These are phyloP conservation scores for Arabidopsis suecica DNA, from an alignment of 345 rosid genomes.

Conservation along the genomic window DNA sequence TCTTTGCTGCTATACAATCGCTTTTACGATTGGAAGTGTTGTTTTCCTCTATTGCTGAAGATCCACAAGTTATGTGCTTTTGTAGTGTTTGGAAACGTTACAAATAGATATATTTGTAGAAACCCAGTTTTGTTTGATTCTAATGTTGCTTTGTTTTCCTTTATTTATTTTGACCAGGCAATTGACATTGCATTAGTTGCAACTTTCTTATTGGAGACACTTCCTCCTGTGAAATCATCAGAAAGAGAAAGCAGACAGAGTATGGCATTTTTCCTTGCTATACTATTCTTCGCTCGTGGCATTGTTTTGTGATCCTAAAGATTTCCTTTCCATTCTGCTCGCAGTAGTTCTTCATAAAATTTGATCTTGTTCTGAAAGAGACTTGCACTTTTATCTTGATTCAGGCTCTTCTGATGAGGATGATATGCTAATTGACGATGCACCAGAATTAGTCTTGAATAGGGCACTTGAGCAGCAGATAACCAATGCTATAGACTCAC, in stretches of 20 bases:
- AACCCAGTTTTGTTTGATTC: constrained; percentile 17
- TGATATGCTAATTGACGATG: constrained; percentile 62
- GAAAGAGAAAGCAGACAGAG: constrained; percentile 59
- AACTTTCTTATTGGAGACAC: constrained; percentile 77
- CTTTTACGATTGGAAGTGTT: not conserved
- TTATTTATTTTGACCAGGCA: constrained; percentile 58
- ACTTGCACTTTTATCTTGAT: constrained; percentile 29
- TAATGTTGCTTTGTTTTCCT: constrained; percentile 17
- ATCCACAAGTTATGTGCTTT: constrained; percentile 2
- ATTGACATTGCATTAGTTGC: constrained; percentile 75
- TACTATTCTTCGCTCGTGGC: constrained; percentile 10
- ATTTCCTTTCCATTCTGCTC: constrained; percentile 20
- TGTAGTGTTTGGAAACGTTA: not conserved
- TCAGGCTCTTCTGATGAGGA: constrained; percentile 78
- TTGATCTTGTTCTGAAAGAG: constrained; percentile 32
- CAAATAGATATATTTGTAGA: not conserved
- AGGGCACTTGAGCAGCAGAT: constrained; percentile 72
- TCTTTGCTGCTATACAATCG: constrained; percentile 4
- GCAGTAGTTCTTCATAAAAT: constrained; percentile 13
- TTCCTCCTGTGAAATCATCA: constrained; percentile 71
- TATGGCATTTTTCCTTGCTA: constrained; percentile 46
- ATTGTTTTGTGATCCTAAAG: constrained; percentile 18
- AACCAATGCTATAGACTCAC: constrained; percentile 73
- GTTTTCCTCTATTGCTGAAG: not conserved
- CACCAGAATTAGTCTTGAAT: constrained; percentile 58